Base-by-base conservation (phyloP, 129 eudicot species). In the Apium graveolens region DNA sequence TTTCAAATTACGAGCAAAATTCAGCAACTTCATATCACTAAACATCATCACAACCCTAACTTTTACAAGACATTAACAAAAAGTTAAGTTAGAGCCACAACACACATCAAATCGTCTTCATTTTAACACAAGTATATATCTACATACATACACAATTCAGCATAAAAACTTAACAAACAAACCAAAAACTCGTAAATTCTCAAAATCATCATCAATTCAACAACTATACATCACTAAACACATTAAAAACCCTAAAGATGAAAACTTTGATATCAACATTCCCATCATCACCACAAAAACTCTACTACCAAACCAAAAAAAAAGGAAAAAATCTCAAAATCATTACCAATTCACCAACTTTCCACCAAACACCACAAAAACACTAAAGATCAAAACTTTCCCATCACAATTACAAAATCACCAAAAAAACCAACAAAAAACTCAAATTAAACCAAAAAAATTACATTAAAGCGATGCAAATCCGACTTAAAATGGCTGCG, bases 401-500 rank as follows among this genome's bases (percentile, higher is more conserved):
- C 2, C 5, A 32, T 35, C 26, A 43, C 1, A 34, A 4, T 10
- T 20, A 14, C 37, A 16, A 8, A 41, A 72, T 42, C 16, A 5
- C 7, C 26, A 4, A 73, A 41, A 3, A 8, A 41, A 72, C 42
- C 51, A 42, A 42, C 3, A 1, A 42, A 71, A 21, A 72, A 17
- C 0, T 20, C 21, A n/a, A 26, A 38, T 0, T 3, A 0, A 2
- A 38, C 26, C 26, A 8, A 21, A 42, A 2, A 57, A 5, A 31
- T 53, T 85, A 95, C 98, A 84, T 95, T 95, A 83, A 91, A 84
- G 11, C 96, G 97, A 87, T 95, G 98, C 49, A 95, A 77, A 77
- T 95, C 98, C 55, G 98, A 95, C 83, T 91, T 95, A 87, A 95
- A 95, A 80, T 95, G 98, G 29, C 82, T 83, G 5, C 97, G 92